A percentile compares a stretch with the other conserved stretches of the same genome.
Conservation (phyloP, 495 filamentous ascomycete genomes). For the Penicillium paxilli region DNA sequence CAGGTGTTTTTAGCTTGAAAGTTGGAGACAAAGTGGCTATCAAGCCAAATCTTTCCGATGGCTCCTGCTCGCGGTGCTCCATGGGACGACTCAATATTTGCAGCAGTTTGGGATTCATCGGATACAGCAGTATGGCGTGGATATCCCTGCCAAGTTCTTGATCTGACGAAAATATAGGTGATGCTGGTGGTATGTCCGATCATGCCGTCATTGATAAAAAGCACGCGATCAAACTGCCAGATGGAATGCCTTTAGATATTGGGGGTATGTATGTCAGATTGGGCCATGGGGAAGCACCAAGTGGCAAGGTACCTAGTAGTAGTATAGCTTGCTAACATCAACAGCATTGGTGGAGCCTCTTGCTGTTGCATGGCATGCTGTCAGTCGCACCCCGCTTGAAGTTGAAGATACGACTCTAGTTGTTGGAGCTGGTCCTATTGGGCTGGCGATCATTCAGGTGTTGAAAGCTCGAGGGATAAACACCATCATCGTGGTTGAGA, state of each 20-base stretch:
- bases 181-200: constrained; percentile 55
- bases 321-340: not conserved
- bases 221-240: constrained; percentile 23
- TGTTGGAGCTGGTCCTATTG: constrained; percentile 63
- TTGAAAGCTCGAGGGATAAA: constrained; percentile 49
- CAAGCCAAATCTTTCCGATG: constrained; percentile 61
- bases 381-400: constrained; percentile 53
- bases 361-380: constrained; percentile 67
- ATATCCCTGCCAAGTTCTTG: not conserved
- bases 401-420: constrained; percentile 51
- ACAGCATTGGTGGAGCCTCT: constrained; percentile 53
- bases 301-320: too few species aligned
- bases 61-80: constrained; percentile 52
- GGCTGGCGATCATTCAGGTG: constrained; percentile 59
- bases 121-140: constrained; percentile 47
- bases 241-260: constrained; percentile 26
- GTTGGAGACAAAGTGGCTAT: constrained; percentile 57
- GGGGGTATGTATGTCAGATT: constrained; percentile 26
- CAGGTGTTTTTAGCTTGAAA: constrained; percentile 48
- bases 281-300: constrained; percentile 13
- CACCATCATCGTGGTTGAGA: constrained; percentile 52
- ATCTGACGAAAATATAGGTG: constrained; percentile 14
- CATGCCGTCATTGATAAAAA: constrained; percentile 47
- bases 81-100: constrained; percentile 56
- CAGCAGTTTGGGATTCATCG: constrained; percentile 59